A percentile compares a stretch with the other conserved stretches of the same genome.
Conservation (phyloP, 2,329 filamentous ascomycete genomes). For the Epichloe baconii region DNA sequence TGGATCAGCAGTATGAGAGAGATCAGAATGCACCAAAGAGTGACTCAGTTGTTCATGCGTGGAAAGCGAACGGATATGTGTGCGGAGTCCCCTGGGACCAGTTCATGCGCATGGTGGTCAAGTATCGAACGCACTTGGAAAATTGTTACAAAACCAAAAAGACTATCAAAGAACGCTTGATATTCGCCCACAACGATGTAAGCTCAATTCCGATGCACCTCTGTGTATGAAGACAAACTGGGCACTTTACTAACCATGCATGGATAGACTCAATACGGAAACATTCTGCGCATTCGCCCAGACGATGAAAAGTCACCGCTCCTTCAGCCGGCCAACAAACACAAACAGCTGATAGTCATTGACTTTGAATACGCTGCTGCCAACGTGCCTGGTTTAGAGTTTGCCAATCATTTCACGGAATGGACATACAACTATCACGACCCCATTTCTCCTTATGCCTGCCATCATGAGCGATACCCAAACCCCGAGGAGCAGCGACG, state of each 20-base stretch:
- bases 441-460: slow-evolving; percentile 47
- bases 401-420: slow-evolving; percentile 96
- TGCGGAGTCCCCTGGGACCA: slow-evolving; percentile 73
- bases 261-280: slow-evolving; percentile 85
- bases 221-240: no score
- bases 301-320: slow-evolving; percentile 71
- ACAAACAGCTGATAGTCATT: slow-evolving; percentile 93
- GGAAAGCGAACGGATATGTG: slow-evolving; percentile 61
- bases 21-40: slow-evolving; percentile 14
- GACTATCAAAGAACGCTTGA: slow-evolving; percentile 58
- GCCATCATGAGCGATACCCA: slow-evolving; percentile 60
- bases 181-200: slow-evolving; percentile 98
- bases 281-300: slow-evolving; percentile 65
- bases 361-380: slow-evolving; percentile 96
- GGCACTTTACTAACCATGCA: neutral
- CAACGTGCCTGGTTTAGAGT: slow-evolving; percentile 76
- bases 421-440: slow-evolving; percentile 99
- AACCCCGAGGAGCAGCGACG: slow-evolving; percentile 68
- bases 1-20: slow-evolving; percentile 45
- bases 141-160: slow-evolving; percentile 54
- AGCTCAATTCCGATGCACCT: slow-evolving; percentile 19
- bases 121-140: slow-evolving; percentile 64
- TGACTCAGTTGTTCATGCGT: slow-evolving; percentile 29
- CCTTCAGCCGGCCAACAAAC: slow-evolving; percentile 77
- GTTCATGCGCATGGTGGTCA: slow-evolving; percentile 63